Evolutionary conservation across 2,329 filamentous ascomycete genomes (phyloP), one percentile per base, ranked within the genome.

Genomic region (Ophiostoma tasmaniense): DNA sequence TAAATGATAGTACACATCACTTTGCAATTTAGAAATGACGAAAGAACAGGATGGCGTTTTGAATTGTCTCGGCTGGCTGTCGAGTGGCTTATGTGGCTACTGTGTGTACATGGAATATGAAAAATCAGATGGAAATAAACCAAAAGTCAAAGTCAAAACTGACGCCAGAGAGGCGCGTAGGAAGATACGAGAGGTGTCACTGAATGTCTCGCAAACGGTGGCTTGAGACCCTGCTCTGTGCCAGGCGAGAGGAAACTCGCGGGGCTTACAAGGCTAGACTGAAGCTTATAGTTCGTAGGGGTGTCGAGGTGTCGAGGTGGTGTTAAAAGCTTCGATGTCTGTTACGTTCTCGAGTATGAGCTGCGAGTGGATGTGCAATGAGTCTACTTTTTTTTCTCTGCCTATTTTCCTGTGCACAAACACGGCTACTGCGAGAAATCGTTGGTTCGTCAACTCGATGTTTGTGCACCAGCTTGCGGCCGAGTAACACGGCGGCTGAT

Each of bases 201-300:
- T 14, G 25, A 17, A 17, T 61, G 55, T 61, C 55, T 61, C 30
- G 25, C 2, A 28, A 61, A 30, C 55, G 14, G 55, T 33, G 55
- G 55, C 55, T 33, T 61, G 55, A 13, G 55, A 55, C 25, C 55
- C 55, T 61, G 25, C 55, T 61, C 55, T 61, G 55, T 61, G 25
- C 25, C 13, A 30, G 55, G 55, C 55, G 55, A 33, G 25, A 61
- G 55, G 55, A 61, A 61, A 61, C 55, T 17, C 55, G 55, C 55
- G 55, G 55, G 55, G 55, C 55, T 61, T 30, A 30, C 55, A 61
- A 61, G 55, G 55, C 55, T 61, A 61, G 55, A 33, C 55, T 30
- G 55, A 30, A 61, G 25, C 10, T 30, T 28, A 25, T 59, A 14
- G 55, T 61, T 22, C 22, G 55, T 17, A 25, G 50, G 22, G 22